Base-by-base conservation (phyloP, 2,329 filamentous ascomycete species). In the Moelleriella libera region DNA sequence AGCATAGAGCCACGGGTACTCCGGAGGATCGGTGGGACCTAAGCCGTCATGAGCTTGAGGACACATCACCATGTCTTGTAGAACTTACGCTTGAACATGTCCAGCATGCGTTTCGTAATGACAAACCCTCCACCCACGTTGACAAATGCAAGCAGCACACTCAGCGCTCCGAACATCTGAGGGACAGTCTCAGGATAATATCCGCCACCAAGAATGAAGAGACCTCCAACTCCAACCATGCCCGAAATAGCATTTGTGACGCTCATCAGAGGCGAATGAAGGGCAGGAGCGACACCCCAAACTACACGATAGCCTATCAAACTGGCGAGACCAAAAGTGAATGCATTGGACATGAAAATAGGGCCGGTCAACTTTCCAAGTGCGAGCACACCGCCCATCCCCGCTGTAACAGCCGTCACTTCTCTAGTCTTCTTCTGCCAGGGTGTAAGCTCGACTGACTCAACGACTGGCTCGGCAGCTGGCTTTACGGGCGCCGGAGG, bases 201-300 rank as follows among this genome's bases (percentile, higher is more conserved):
- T 29, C 87, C 87, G 31, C 88, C 88, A 10, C 88, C 88, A 68
- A 95, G 83, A 47, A 94, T 82, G 67, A 94, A 95, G 53, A 94
- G 74, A 10, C 88, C 88, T 48, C 88, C 88, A 51, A 95, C 75
- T 49, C 88, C 88, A 31, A 94, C 88, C 83, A 95, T 87, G 64
- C 83, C 87, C 32, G 86, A 92, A 55, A 94, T 94, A 30, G 88
- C 88, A 61, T 95, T 94, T 6, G 88, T 94, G 37, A 94, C 88
- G 55, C 84, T 89, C 88, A 95, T 94, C 5, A 95, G 68, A 1
- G 88, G 88, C 2, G 85, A 90, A 62, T 94, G 88, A 5, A 95
- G 71, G 37, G 88, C 86, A 6, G 88, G 88, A 0, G 72, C 69
- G 10, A 94, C 88, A 47, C 87, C 87, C 88, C 88, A 94, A 29